phyloP scores from a whole-genome alignment of 352 stramenopile genomes.

The Phytophthora fragariaefolia region DNA sequence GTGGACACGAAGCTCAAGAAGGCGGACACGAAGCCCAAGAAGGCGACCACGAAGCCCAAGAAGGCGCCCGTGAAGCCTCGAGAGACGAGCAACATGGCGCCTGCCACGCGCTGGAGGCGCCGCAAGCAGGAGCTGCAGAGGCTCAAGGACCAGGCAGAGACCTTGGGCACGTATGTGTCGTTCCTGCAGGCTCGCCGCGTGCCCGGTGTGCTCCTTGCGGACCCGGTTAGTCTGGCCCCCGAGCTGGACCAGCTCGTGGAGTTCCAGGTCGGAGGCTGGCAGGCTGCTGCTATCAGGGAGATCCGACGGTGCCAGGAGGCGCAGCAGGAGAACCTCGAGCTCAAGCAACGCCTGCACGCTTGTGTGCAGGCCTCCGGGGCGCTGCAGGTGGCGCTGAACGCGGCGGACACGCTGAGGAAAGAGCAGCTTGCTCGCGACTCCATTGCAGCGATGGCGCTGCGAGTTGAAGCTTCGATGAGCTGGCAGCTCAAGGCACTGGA shows the following conservation, averaged over 20 bases:
- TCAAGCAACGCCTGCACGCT: slow-evolving; percentile 21
- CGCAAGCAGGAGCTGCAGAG: slow-evolving; percentile 30
- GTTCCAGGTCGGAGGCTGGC: slow-evolving; percentile 16
- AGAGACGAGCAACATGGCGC: background rate
- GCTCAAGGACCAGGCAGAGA: slow-evolving; percentile 20
- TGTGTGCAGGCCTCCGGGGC: slow-evolving; percentile 23
- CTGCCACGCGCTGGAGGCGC: slow-evolving; percentile 24
- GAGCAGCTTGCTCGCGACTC: slow-evolving; percentile 14
- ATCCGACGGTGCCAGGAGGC: slow-evolving; percentile 8
- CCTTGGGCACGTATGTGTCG: slow-evolving; percentile 8
- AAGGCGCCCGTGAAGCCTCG: background rate
- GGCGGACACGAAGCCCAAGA: background rate
- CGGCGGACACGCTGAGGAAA: slow-evolving; percentile 4
- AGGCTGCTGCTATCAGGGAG: slow-evolving; percentile 11
- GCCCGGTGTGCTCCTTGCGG: background rate
- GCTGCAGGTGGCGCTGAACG: slow-evolving; percentile 21
- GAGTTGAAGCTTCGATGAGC: slow-evolving; percentile 23
- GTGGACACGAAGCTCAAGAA: background rate
- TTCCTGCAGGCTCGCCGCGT: slow-evolving; percentile 13
- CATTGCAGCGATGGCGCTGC: slow-evolving; percentile 20
- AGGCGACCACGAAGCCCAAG: background rate
- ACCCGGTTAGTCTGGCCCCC: background rate
- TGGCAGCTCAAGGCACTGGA: background rate
- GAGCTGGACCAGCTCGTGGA: slow-evolving; percentile 22
- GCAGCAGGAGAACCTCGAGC: slow-evolving; percentile 20